Conservation (phyloP, 129 eudicot species). For the Tanacetum coccineum region DNA sequence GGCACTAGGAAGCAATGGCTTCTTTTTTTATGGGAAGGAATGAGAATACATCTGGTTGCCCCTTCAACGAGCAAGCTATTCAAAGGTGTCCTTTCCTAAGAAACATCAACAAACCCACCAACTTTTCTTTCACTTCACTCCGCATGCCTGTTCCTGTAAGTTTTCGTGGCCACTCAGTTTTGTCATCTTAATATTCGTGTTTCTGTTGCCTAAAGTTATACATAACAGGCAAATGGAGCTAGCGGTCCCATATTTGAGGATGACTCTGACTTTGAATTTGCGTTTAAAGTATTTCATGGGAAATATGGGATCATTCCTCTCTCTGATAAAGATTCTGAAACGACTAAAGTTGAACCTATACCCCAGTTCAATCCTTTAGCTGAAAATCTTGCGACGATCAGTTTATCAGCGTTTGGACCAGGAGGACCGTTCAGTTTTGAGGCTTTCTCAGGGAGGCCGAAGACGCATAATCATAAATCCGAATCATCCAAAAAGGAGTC, state of each 20-base stretch:
- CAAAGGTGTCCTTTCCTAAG: conserved; percentile 71
- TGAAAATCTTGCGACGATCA: conserved; percentile 63
- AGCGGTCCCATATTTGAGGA: conserved; percentile 93
- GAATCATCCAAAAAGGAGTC: conserved; percentile 40
- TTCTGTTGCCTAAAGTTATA: neutral
- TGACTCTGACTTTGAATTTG: conserved; percentile 63
- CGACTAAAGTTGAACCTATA: conserved; percentile 19
- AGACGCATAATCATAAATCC: conserved; percentile 41
- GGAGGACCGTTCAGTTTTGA: conserved; percentile 76
- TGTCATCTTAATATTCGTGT: neutral
- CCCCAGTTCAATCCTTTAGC: conserved; percentile 69
- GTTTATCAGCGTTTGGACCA: conserved; percentile 74
- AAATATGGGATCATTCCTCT: conserved; percentile 74
- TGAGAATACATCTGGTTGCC: conserved; percentile 38
- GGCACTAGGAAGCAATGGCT: conserved; percentile 41
- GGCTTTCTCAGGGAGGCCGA: conserved; percentile 46
- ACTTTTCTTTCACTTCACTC: conserved; percentile 46
- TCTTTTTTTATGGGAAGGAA: conserved; percentile 37
- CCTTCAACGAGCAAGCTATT: conserved; percentile 47
- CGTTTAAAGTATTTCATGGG: conserved; percentile 77
- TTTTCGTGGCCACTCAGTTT: neutral
- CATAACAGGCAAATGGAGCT: conserved; percentile 42
- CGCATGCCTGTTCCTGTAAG: conserved; percentile 53
- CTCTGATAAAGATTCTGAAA: conserved; percentile 31
- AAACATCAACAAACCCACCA: conserved; percentile 63